Percentiles rank a stretch among this genome's conserved stretches.
These are phyloP conservation scores for Globisporangium recalcitrans DNA, from an alignment of 352 stramenopile genomes.

Conservation along the genomic window DNA sequence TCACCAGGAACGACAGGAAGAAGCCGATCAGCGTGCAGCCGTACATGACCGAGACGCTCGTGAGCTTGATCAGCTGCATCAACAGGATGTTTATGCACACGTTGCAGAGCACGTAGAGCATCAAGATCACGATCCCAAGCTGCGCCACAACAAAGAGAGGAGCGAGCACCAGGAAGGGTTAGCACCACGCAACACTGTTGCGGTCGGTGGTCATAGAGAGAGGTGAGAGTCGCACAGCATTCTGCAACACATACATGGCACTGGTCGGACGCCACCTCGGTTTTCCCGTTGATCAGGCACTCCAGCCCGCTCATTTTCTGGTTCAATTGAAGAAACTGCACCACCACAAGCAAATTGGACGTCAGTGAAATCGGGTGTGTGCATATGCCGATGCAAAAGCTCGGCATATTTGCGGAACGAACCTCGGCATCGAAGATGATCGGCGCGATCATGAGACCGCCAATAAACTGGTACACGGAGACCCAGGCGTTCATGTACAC, in stretches of 20 bases:
- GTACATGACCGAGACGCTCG: conserved; percentile 75
- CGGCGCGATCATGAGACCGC: conserved; percentile 68
- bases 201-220: too few species aligned
- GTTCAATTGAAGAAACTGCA: conserved; percentile 54
- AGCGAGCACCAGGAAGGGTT: neutral
- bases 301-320: conserved; percentile 77
- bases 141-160: conserved; percentile 16
- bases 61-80: conserved; percentile 69
- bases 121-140: conserved; percentile 63
- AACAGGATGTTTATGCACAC: conserved; percentile 75
- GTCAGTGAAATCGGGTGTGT: too few species aligned
- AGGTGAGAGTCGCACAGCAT: too few species aligned
- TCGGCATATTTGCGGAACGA: conserved; percentile 20
- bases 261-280: conserved; percentile 58
- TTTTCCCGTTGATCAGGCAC: conserved; percentile 74
- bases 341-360: neutral
- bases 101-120: conserved; percentile 73
- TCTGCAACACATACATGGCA: conserved; percentile 69
- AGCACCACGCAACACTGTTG: too few species aligned
- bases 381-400: too few species aligned
- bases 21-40: conserved; percentile 68
- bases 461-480: conserved; percentile 81
- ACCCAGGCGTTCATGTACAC: conserved; percentile 87
- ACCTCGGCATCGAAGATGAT: conserved; percentile 79
- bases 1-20: conserved; percentile 59